Percentiles rank a stretch among this genome's conserved stretches.
Conservation (phyloP, 2,329 filamentous ascomycete genomes). For the Pseudocercospora vitis region DNA sequence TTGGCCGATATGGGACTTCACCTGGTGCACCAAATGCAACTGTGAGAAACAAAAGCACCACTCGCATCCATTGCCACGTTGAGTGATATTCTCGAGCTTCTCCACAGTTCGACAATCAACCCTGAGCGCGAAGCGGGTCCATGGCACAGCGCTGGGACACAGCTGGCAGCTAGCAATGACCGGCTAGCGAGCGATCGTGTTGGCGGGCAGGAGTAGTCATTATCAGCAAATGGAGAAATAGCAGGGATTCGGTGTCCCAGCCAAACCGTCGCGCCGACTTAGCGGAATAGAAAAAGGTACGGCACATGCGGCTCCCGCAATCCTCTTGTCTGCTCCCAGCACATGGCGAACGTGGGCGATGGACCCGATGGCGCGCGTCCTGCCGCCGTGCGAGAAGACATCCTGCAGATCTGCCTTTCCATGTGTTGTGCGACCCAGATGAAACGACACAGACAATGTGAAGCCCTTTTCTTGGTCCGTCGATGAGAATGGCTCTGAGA, state of each 20-base stretch:
- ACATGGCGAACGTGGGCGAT: conserved; percentile 16
- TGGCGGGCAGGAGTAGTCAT: no score
- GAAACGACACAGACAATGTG: no score
- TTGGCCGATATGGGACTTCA: conserved; percentile 4
- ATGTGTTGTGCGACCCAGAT: background rate
- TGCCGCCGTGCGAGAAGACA: conserved; percentile 19
- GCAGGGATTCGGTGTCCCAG: conserved; percentile 5
- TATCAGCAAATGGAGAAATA: no score
- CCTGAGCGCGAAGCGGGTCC: conserved; percentile 3
- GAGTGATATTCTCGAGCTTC: background rate
- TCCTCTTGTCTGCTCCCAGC: conserved; percentile 10
- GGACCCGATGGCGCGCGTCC: conserved; percentile 12
- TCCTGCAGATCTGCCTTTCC: conserved; percentile 16
- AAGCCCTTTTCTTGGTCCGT: no score
- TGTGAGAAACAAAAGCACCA: no score
- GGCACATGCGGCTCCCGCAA: conserved; percentile 15
- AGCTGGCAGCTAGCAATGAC: no score
- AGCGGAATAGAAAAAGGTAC: conserved; percentile 13
- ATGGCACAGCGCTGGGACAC: conserved; percentile 8
- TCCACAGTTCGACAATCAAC: background rate
- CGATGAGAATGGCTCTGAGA: no score
- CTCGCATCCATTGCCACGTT: background rate
- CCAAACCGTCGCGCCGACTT: no score
- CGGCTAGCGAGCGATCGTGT: no score
- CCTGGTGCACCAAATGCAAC: background rate